Conservation (phyloP, 495 filamentous ascomycete species). For the Glarea lozoyensis region DNA sequence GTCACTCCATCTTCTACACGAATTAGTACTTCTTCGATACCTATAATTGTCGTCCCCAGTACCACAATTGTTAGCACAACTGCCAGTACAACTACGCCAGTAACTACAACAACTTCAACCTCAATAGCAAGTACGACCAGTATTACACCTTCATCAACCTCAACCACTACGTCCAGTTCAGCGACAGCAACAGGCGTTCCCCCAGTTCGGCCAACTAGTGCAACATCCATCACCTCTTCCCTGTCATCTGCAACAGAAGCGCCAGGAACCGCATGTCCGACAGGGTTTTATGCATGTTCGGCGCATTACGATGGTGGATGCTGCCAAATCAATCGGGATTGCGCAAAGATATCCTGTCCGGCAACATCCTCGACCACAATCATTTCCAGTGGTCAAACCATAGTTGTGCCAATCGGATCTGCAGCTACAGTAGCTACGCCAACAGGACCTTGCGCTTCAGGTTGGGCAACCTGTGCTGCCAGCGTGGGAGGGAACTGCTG, state of each 20-base stretch:
- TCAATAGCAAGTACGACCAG: constrained; percentile 20
- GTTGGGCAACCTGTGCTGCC: constrained; percentile 70
- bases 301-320: constrained; percentile 55
- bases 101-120: constrained; percentile 11
- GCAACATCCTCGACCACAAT: constrained; percentile 48
- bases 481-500: constrained; percentile 67
- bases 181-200: constrained; percentile 22
- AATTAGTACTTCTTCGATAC: constrained; percentile 3
- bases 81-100: constrained; percentile 16
- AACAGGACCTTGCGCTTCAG: constrained; percentile 51
- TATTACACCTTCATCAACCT: constrained; percentile 22
- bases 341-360: constrained; percentile 48
- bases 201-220: constrained; percentile 30
- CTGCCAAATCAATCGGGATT: constrained; percentile 72
- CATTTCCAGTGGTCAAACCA: constrained; percentile 51
- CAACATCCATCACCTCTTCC: constrained; percentile 11
- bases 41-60: constrained; percentile 11
- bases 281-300: constrained; percentile 67
- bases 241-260: constrained; percentile 7
- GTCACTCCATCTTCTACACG: constrained; percentile 21
- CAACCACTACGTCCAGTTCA: constrained; percentile 16
- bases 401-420: constrained; percentile 49
- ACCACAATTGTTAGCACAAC: constrained; percentile 27
- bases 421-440: constrained; percentile 21
- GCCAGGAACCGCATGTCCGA: constrained; percentile 49